A percentile compares a stretch with the other conserved stretches of the same genome.
Evolutionary conservation across 2,329 filamentous ascomycete species (phyloP).

Genomic region (Torrubiella hemipterigena): DNA sequence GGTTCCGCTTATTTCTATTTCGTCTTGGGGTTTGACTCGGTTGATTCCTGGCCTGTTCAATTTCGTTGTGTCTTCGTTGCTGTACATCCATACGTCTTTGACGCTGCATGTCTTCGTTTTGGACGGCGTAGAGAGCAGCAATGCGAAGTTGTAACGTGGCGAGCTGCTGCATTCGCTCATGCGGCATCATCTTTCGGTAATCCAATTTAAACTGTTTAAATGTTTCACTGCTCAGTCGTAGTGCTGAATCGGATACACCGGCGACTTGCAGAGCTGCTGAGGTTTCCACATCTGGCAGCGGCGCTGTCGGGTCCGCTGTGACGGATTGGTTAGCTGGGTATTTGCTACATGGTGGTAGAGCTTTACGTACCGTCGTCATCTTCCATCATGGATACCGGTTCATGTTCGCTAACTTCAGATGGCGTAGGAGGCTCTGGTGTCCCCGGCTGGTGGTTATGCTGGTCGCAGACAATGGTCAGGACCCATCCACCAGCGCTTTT

Average conservation of each 20-base stretch:
- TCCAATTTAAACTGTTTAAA: conserved; percentile 31
- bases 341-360: no score
- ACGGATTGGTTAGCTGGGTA: no score
- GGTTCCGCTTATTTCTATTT: conserved; percentile 10
- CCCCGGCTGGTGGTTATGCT: conserved; percentile 31
- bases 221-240: conserved; percentile 29
- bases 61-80: conserved; percentile 23
- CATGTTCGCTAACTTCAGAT: conserved; percentile 18
- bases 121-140: conserved; percentile 30
- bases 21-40: conserved; percentile 8
- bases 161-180: conserved; percentile 24
- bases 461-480: conserved; percentile 29
- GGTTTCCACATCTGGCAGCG: conserved; percentile 3
- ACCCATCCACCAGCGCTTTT: conserved; percentile 31
- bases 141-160: conserved; percentile 28
- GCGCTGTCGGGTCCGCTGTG: no score
- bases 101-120: conserved; percentile 30
- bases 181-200: conserved; percentile 28
- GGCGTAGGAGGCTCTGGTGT: conserved; percentile 29
- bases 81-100: conserved; percentile 24
- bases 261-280: conserved; percentile 23
- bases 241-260: conserved; percentile 23
- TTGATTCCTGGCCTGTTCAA: conserved; percentile 20
- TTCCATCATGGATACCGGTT: conserved; percentile 19
- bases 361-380: no score